Conservation (phyloP, 805 yeast species). For the Wickerhamiella brachini region DNA sequence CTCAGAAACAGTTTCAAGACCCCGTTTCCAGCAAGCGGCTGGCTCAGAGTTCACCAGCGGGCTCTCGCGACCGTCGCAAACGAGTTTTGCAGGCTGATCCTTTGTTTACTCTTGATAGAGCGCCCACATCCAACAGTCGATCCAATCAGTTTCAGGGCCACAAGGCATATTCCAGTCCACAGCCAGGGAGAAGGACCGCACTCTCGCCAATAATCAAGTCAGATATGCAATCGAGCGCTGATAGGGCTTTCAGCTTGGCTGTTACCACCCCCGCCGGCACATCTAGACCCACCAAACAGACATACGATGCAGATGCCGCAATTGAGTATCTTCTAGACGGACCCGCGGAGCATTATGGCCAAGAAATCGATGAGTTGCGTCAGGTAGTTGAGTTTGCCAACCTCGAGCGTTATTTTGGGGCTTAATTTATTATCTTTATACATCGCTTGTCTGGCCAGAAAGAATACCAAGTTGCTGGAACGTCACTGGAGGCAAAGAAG, state of each 20-base stretch:
- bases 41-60: background rate
- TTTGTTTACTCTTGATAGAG: background rate
- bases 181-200: too few relatives aligned
- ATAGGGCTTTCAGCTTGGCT: too few relatives aligned
- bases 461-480: too few relatives aligned
- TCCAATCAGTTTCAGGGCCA: too few relatives aligned
- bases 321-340: background rate
- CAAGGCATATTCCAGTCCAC: too few relatives aligned
- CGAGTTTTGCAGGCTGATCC: background rate
- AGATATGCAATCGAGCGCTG: too few relatives aligned
- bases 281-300: too few relatives aligned
- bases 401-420: conserved; percentile 7
- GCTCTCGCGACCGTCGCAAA: background rate
- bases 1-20: background rate
- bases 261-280: background rate
- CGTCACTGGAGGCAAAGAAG: too few relatives aligned
- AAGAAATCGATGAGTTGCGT: background rate
- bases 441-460: too few relatives aligned
- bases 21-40: background rate
- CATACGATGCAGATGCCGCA: background rate
- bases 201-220: too few relatives aligned
- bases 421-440: background rate
- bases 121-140: background rate
- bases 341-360: too few relatives aligned
- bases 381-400: conserved; percentile 11